Evolutionary conservation across 2,329 filamentous ascomycete species (phyloP), one percentile per base, ranked within the genome.

Genomic region (Rhynchosporium graminicola): DNA sequence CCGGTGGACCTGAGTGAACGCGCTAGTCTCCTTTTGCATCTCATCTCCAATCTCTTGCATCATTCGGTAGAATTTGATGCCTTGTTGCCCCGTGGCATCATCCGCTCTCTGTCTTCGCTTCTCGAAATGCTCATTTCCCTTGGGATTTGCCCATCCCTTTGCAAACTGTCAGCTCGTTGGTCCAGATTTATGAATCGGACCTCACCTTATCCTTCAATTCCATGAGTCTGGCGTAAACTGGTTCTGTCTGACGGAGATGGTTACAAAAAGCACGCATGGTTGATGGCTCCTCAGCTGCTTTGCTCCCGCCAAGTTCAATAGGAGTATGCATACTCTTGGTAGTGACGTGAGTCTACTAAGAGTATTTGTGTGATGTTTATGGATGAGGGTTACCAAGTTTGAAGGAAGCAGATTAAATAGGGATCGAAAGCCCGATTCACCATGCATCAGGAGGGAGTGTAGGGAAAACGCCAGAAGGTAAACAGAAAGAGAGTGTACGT

Each of bases 41-140:
- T 82, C 76, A 2, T 70, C 15, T 1, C 71, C 80, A 42, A 84
- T 80, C 0, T 62, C 57, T 46, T 69, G 66, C 80, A 82, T 83
- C 71, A 82, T 71, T 0, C 61, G 58, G 67, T 75, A 80, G 65
- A 82, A 80, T 50, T 61, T 66, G 0, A 26, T 45, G 8, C 66
- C 66, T 3, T 45, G 61, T 6, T 71, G 65, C 4, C 63, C 46
- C 28, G 65, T 62, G 0, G 72, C 57, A 1, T 75, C 69, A 64
- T 81, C 79, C 8, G 79, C 74, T 52, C 20, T 20, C 20, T 20
- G 20, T 20, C 20, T 20, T 20, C 20, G 20, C 20, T 1, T 20
- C 20, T 20, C 20, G 68, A 83, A 84, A 64, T 73, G 75, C 0
- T 36, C 57, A 51, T 84, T 79, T 0, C 77, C 81, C 43, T 75